These are phyloP conservation scores for Arthroderma sp. DNA, from an alignment of 2,329 filamentous ascomycete genomes.

Conservation along the genomic window DNA sequence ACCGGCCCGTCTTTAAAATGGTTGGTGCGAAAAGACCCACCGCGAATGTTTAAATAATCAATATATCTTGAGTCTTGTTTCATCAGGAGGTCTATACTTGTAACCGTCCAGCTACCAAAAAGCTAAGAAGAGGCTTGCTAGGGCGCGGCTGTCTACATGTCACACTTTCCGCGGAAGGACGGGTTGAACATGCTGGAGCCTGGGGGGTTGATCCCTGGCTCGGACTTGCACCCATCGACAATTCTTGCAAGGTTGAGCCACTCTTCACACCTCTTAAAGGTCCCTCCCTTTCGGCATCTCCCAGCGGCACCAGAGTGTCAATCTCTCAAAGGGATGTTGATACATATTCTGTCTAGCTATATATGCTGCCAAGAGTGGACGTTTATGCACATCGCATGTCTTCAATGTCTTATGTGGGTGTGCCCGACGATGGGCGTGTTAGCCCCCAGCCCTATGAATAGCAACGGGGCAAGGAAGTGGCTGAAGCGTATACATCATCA, in stretches of 20 bases:
- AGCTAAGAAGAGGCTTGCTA: neutral
- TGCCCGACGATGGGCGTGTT: neutral
- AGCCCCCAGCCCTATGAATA: neutral
- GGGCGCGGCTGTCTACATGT: neutral
- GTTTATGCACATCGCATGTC: neutral
- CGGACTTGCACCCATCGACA: no score
- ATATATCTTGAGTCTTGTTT: no score
- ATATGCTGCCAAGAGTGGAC: neutral
- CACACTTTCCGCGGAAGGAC: conserved; percentile 1
- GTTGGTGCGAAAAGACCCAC: neutral
- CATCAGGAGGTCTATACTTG: no score
- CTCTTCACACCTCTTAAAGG: no score
- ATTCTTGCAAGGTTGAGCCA: no score
- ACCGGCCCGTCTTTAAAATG: neutral
- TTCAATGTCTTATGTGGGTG: neutral
- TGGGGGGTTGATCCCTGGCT: neutral
- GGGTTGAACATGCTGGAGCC: neutral
- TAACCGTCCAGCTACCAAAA: no score
- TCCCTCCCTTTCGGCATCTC: no score
- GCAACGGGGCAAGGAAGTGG: neutral
- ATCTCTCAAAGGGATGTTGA: neutral
- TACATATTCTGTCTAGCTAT: neutral
- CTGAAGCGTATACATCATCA: neutral
- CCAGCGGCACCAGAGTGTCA: no score
- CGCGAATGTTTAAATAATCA: neutral